phyloP scores from a whole-genome alignment of 2,329 filamentous ascomycete genomes.

The Aureobasidium sp. region DNA sequence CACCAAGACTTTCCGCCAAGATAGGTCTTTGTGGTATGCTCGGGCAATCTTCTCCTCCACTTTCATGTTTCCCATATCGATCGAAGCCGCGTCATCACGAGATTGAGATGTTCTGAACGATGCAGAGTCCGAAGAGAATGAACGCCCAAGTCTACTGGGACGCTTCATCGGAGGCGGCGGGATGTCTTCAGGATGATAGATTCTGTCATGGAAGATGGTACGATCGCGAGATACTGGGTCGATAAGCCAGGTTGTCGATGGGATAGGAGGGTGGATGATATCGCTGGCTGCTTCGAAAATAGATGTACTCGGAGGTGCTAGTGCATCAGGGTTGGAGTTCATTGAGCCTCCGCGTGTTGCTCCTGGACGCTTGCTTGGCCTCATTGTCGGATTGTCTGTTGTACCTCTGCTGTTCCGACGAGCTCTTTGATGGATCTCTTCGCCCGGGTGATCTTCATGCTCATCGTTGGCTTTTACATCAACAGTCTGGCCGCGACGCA shows the following conservation, averaged over 20 bases:
- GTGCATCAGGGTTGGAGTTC: constrained; percentile 33
- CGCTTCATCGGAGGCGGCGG: constrained; percentile 60
- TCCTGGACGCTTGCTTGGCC: constrained; percentile 33
- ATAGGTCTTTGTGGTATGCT: constrained; percentile 83
- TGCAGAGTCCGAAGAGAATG: constrained; percentile 31
- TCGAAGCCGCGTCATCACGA: constrained; percentile 20
- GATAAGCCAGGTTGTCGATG: constrained; percentile 70
- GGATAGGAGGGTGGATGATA: constrained; percentile 80
- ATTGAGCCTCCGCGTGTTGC: constrained; percentile 44
- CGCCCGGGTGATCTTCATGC: background rate
- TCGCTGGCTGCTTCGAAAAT: constrained; percentile 95
- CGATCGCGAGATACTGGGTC: constrained; percentile 73
- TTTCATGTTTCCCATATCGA: constrained; percentile 64
- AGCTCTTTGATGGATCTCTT: background rate
- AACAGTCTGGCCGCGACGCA: constrained; percentile 63
- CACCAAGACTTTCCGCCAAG: constrained; percentile 95
- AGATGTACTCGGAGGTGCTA: constrained; percentile 76
- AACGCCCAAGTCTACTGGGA: constrained; percentile 24
- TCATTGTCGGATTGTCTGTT: constrained; percentile 16
- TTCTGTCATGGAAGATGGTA: constrained; percentile 92
- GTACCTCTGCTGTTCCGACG: constrained; percentile 14
- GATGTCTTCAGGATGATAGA: constrained; percentile 91
- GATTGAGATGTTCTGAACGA: constrained; percentile 17
- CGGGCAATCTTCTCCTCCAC: constrained; percentile 97
- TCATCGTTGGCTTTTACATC: background rate